Conservation (phyloP, 331 rosid species). For the Telfairia occidentalis region DNA sequence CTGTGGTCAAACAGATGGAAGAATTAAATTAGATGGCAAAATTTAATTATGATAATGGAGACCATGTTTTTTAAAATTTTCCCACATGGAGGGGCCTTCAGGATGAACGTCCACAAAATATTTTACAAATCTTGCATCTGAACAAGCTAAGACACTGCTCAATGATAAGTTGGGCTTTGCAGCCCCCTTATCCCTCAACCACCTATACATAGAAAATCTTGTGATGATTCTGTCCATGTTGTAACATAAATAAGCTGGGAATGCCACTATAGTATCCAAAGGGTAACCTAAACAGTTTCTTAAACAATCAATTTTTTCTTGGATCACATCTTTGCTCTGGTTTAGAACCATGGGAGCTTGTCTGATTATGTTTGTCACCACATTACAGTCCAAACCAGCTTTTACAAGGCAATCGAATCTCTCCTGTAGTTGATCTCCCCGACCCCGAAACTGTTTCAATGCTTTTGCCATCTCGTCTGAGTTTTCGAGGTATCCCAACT, state of each 20-base stretch:
- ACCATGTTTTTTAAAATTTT: conserved; percentile 23
- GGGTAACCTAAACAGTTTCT: conserved; percentile 45
- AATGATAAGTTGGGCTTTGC: conserved; percentile 36
- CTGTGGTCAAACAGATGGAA: background rate
- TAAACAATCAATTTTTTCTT: conserved; percentile 51
- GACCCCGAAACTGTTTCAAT: conserved; percentile 44
- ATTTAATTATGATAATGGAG: background rate
- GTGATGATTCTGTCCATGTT: conserved; percentile 37
- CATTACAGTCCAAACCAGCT: conserved; percentile 66
- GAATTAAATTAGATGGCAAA: background rate
- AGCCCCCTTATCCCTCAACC: conserved; percentile 51
- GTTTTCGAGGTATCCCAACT: conserved; percentile 56
- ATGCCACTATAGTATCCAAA: conserved; percentile 35
- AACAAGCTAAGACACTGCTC: conserved; percentile 48
- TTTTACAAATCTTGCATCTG: conserved; percentile 42
- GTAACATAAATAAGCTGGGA: conserved; percentile 51
- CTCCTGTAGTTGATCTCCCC: conserved; percentile 73
- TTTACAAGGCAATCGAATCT: conserved; percentile 67
- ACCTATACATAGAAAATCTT: conserved; percentile 53
- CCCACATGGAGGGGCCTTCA: conserved; percentile 56
- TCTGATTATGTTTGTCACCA: conserved; percentile 34
- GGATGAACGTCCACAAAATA: conserved; percentile 58
- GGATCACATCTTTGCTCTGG: conserved; percentile 35
- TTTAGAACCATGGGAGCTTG: conserved; percentile 50
- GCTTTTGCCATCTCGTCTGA: conserved; percentile 72